Evolutionary conservation across 176 grass and related monocot genomes (phyloP), one percentile per base, ranked within the genome.

Genomic region (Paspalum notatum): DNA sequence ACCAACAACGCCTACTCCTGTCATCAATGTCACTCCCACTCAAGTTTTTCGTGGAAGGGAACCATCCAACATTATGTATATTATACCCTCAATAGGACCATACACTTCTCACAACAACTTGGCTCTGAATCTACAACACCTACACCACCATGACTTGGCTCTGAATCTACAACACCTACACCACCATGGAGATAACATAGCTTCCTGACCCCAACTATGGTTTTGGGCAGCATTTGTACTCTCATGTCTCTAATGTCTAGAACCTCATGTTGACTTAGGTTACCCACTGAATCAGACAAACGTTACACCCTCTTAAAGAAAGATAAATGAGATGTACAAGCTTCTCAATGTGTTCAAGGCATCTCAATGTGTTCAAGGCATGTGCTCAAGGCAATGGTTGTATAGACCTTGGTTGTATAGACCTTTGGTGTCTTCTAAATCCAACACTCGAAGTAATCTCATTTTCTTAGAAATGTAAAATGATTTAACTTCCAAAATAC

Each of bases 381-480:
- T n/a, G n/a, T 41, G 66, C 6, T 44, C 40, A 0, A 90, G 53
- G 66, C 79, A 20, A 6, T 11, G 3, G 37, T 79, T 4, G 8
- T 2, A n/a, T n/a, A n/a, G n/a, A n/a, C n/a, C n/a, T n/a, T n/a
- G n/a, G n/a, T n/a, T n/a, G n/a, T n/a, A n/a, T 7, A 82, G 24
- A 9, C 32, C 12, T 2, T 0, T 0, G 1, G 22, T 63, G 6
- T 18, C 57, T 71, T 90, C 78, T 13, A 90, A 24, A 24, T 90
- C 83, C 9, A 90, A 25, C 11, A 90, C 83, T 14, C 83, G 60
- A 8, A 90, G 26, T 18, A 86, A 13, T 9, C 38, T 78, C 82
- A 90, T 72, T 8, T 57, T 80, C 1, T 27, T 2, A 18, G 50
- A 89, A 56, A 39, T 32, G 11, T 56, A 21, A 26, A 39, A 67